Percentiles rank a stretch among this genome's conserved stretches.
phyloP scores from a whole-genome alignment of 1,284 basidiomycete genomes.

The Moniliophthora roreri region DNA sequence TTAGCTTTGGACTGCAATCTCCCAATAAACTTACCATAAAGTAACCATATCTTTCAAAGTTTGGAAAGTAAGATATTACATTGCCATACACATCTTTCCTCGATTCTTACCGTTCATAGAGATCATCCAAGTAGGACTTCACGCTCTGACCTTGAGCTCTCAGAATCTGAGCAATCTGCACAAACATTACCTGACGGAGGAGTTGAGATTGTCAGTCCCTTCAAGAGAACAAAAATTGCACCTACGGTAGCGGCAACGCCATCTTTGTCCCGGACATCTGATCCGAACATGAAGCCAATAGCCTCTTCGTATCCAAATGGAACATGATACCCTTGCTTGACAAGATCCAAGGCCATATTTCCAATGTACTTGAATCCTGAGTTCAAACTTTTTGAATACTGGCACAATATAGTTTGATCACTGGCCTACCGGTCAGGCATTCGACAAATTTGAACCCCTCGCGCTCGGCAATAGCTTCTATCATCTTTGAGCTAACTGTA shows the following conservation, averaged over 20 bases:
- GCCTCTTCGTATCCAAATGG: slow-evolving; percentile 88
- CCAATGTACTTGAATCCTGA: slow-evolving; percentile 85
- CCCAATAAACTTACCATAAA: slow-evolving; percentile 46
- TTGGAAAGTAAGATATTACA: background rate
- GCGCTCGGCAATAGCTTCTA: slow-evolving; percentile 67
- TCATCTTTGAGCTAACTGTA: slow-evolving; percentile 86
- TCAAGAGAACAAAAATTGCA: background rate
- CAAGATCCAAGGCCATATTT: slow-evolving; percentile 71
- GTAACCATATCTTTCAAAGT: slow-evolving; percentile 44
- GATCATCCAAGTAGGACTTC: slow-evolving; percentile 53
- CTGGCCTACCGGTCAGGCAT: slow-evolving; percentile 70
- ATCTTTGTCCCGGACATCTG: slow-evolving; percentile 79
- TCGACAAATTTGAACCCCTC: slow-evolving; percentile 84
- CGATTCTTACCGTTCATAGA: slow-evolving; percentile 59
- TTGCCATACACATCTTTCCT: slow-evolving; percentile 1
- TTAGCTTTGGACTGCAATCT: slow-evolving; percentile 5
- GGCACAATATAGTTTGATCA: background rate
- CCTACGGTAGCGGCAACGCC: slow-evolving; percentile 75
- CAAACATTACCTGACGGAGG: slow-evolving; percentile 56
- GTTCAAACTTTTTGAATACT: background rate
- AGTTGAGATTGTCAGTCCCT: background rate
- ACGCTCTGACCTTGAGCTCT: slow-evolving; percentile 52
- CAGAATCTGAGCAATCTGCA: slow-evolving; percentile 59
- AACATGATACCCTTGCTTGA: slow-evolving; percentile 66
- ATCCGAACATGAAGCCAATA: slow-evolving; percentile 84